phyloP scores from a whole-genome alignment of 495 filamentous ascomycete species.

The Sphaerosporella brunnea region DNA sequence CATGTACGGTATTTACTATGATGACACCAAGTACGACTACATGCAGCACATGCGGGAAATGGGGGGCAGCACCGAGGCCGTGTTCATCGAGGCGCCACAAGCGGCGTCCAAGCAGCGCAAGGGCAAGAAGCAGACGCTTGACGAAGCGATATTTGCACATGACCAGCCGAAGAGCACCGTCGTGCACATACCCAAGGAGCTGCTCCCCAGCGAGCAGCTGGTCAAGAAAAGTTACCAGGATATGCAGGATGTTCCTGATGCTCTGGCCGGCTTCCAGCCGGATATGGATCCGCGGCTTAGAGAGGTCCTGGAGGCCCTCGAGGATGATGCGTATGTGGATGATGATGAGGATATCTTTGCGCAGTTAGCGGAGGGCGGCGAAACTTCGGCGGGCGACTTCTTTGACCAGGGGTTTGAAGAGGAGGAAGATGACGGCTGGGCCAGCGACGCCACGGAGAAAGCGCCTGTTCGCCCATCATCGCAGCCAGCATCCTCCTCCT shows the following conservation, averaged over 20 bases:
- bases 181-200: conserved; percentile 42
- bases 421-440: conserved; percentile 67
- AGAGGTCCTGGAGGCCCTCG: conserved; percentile 83
- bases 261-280: conserved; percentile 79
- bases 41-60: conserved; percentile 97
- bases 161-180: conserved; percentile 41
- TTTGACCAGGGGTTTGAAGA: conserved; percentile 40
- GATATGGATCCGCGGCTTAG: conserved; percentile 93
- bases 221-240: conserved; percentile 69
- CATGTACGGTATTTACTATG: conserved; percentile 71
- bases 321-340: conserved; percentile 92
- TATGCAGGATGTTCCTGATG: conserved; percentile 84
- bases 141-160: conserved; percentile 58
- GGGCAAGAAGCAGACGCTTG: conserved; percentile 47
- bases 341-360: conserved; percentile 71
- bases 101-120: conserved; percentile 38
- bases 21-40: conserved; percentile 89
- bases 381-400: conserved; percentile 54
- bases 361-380: conserved; percentile 52
- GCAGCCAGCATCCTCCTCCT: not conserved
- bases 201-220: conserved; percentile 53
- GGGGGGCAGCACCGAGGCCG: conserved; percentile 35
- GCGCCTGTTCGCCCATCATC: conserved; percentile 27
- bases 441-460: conserved; percentile 84
- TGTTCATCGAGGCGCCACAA: conserved; percentile 58